phyloP scores from a whole-genome alignment of 352 stramenopile species.

The Pythium rishiriense region DNA sequence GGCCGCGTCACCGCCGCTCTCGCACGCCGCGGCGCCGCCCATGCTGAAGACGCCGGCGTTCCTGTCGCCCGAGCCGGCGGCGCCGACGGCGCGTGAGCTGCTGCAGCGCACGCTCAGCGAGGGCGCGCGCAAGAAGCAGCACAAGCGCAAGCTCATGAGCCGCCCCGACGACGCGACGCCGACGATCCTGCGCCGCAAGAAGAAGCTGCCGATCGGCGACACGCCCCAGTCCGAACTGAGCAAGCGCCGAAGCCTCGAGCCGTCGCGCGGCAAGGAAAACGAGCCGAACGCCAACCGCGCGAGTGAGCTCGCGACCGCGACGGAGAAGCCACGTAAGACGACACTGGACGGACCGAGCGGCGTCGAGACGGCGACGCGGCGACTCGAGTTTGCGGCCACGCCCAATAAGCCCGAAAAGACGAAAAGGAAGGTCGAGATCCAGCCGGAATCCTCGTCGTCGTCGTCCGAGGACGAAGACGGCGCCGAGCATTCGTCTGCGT shows the following conservation, averaged over 20 bases:
- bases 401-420: conserved; percentile 16
- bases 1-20: not conserved
- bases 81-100: conserved; percentile 7
- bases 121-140: conserved; percentile 28
- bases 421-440: conserved; percentile 2
- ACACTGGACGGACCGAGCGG: not conserved
- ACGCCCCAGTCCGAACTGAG: conserved; percentile 7
- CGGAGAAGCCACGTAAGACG: conserved; percentile 12
- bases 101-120: conserved; percentile 32
- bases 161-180: conserved; percentile 10
- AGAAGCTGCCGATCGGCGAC: conserved; percentile 17
- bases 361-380: conserved; percentile 22
- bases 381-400: conserved; percentile 25
- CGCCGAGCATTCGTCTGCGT: conserved; percentile 24
- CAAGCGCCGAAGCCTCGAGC: conserved; percentile 1
- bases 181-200: conserved; percentile 14
- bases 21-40: not conserved
- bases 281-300: not conserved
- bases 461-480: conserved; percentile 26
- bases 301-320: not conserved
- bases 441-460: conserved; percentile 17
- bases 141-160: conserved; percentile 26
- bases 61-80: conserved; percentile 20
- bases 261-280: conserved; percentile 8
- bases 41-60: conserved; percentile 17